Percentiles rank a stretch among this genome's conserved stretches.
Conservation (phyloP, 2,329 filamentous ascomycete genomes). For the Monosporascus sp. region DNA sequence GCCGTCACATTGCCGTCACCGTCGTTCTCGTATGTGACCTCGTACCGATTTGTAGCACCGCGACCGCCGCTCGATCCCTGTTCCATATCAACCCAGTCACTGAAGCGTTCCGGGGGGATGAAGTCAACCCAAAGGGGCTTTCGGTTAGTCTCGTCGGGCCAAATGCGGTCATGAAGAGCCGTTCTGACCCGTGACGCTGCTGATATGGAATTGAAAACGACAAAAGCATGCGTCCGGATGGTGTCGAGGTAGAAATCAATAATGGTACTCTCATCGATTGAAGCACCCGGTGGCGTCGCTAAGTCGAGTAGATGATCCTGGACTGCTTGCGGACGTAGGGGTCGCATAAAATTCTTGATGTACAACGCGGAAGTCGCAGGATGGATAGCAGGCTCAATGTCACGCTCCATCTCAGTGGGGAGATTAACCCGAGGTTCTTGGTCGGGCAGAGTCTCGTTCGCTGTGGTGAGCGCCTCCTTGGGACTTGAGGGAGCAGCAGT, state of each 20-base stretch:
- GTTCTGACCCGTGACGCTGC: slow-evolving; percentile 74
- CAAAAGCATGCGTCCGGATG: slow-evolving; percentile 85
- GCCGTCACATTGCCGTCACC: slow-evolving; percentile 52
- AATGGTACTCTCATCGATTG: slow-evolving; percentile 52
- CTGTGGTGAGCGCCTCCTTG: slow-evolving; percentile 7
- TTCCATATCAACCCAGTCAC: slow-evolving; percentile 70
- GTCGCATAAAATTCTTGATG: slow-evolving; percentile 86
- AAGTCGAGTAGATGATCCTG: slow-evolving; percentile 65
- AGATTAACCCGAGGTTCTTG: slow-evolving; percentile 12
- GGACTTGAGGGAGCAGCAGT: slow-evolving; percentile 1
- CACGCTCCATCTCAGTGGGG: slow-evolving; percentile 21
- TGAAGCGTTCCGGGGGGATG: slow-evolving; percentile 69
- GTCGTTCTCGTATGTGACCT: slow-evolving; percentile 63
- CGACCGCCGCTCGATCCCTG: slow-evolving; percentile 41
- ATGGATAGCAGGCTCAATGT: slow-evolving; percentile 57
- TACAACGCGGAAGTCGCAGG: slow-evolving; percentile 75
- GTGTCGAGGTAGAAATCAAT: slow-evolving; percentile 73
- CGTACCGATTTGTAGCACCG: slow-evolving; percentile 53
- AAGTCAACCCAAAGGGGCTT: slow-evolving; percentile 88
- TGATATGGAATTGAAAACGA: slow-evolving; percentile 61
- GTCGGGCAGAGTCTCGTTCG: slow-evolving; percentile 14
- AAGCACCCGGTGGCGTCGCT: slow-evolving; percentile 52
- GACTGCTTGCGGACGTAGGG: slow-evolving; percentile 65
- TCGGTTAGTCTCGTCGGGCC: slow-evolving; percentile 81
- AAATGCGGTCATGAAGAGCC: slow-evolving; percentile 71